Conservation (phyloP, 345 rosid genomes). For the Cardiospermum halicacabum region DNA sequence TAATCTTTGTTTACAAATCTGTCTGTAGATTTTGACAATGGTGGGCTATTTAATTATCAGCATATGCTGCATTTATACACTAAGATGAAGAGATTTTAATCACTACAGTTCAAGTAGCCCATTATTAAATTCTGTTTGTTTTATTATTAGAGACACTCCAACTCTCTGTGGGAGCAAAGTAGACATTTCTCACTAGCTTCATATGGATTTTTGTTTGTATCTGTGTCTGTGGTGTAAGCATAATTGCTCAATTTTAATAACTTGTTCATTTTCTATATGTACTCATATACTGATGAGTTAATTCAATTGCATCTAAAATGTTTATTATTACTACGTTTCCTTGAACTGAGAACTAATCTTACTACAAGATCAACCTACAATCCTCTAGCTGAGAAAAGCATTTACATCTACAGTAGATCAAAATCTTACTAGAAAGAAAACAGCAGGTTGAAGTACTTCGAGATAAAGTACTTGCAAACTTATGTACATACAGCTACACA, state of each 20-base stretch:
- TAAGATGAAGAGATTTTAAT: neutral
- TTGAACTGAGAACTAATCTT: neutral
- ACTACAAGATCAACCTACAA: neutral
- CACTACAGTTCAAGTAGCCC: neutral
- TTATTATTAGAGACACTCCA: too few species aligned
- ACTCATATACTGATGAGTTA: neutral
- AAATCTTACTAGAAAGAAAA: slow-evolving; percentile 25
- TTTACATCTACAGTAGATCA: slow-evolving; percentile 31
- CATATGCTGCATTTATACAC: neutral
- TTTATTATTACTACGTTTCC: too few species aligned
- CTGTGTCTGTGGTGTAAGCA: neutral
- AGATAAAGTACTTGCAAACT: slow-evolving; percentile 25
- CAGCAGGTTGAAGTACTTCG: slow-evolving; percentile 22
- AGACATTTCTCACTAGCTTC: neutral
- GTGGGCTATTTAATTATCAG: neutral
- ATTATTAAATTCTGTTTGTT: too few species aligned
- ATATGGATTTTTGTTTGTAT: neutral
- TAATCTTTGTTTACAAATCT: neutral
- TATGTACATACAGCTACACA: slow-evolving; percentile 17
- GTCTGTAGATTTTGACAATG: slow-evolving; percentile 2
- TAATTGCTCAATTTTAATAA: neutral
- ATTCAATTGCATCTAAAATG: neutral
- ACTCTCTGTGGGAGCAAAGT: neutral
- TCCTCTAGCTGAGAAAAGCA: slow-evolving; percentile 7
- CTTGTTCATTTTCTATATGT: neutral